Evolutionary conservation across 2,329 filamentous ascomycete species (phyloP).

Genomic region (Xylaria sp.): DNA sequence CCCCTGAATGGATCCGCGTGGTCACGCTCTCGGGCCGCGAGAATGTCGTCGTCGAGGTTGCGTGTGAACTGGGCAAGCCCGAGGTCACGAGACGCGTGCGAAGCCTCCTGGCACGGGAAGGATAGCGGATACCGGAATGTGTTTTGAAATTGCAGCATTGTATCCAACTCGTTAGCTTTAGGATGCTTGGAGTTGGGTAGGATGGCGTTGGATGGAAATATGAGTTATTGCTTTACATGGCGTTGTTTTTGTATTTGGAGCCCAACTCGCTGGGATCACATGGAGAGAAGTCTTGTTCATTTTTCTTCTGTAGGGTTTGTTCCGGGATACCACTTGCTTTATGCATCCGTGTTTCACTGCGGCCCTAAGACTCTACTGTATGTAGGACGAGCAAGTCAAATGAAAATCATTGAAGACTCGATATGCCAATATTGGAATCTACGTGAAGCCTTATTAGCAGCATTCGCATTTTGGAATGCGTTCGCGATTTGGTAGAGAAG

Average conservation of each 20-base stretch:
- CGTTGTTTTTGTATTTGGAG: not conserved
- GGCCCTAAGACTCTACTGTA: slow-evolving; percentile 14
- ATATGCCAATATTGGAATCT: not conserved
- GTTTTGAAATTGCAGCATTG: no score
- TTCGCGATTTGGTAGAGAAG: no score
- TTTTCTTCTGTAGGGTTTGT: not conserved
- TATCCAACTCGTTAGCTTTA: no score
- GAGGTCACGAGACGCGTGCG: slow-evolving; percentile 42
- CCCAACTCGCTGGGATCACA: not conserved
- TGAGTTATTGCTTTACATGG: not conserved
- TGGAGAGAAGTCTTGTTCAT: not conserved
- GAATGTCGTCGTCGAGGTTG: slow-evolving; percentile 61
- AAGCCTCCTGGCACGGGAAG: slow-evolving; percentile 24
- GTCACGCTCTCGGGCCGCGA: slow-evolving; percentile 59
- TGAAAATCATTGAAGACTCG: not conserved
- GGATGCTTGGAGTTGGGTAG: no score
- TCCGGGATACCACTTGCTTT: slow-evolving; percentile 22
- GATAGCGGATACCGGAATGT: no score
- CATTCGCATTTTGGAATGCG: no score
- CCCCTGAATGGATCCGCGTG: slow-evolving; percentile 61
- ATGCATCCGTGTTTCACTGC: not conserved
- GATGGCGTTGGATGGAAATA: not conserved
- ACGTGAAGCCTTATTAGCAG: no score
- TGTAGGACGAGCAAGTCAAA: not conserved
- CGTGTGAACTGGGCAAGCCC: slow-evolving; percentile 42